A percentile compares a stretch with the other conserved stretches of the same genome.
Conservation (phyloP, 2,329 filamentous ascomycete genomes). For the Nigrospora osmanthi region DNA sequence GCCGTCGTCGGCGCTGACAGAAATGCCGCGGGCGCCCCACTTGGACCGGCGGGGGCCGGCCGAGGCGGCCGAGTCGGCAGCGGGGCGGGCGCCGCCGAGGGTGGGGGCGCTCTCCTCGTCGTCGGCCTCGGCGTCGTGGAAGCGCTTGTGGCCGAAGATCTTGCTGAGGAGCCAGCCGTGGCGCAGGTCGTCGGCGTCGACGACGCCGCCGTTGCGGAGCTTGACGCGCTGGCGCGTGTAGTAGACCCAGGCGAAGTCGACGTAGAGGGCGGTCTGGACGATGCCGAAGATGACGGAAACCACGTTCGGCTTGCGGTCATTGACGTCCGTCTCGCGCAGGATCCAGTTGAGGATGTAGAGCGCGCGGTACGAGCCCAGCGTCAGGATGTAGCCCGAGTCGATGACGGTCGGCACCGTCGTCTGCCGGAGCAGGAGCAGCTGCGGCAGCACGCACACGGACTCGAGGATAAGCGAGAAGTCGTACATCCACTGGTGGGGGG, state of each 20-base stretch:
- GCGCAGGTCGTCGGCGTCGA: constrained; percentile 82
- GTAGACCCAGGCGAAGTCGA: constrained; percentile 97
- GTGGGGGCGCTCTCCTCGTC: constrained; percentile 54
- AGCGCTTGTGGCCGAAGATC: constrained; percentile 58
- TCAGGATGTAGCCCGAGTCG: constrained; percentile 89
- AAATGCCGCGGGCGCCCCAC: constrained; percentile 59
- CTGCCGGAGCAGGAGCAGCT: constrained; percentile 84
- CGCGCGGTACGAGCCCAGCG: constrained; percentile 78
- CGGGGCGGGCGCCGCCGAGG: constrained; percentile 24
- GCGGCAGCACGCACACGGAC: constrained; percentile 82
- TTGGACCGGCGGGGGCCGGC: constrained; percentile 33
- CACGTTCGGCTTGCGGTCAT: constrained; percentile 53
- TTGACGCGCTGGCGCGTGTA: constrained; percentile 90
- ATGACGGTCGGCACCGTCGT: constrained; percentile 95
- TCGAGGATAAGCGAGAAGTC: constrained; percentile 88
- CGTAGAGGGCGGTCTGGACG: constrained; percentile 80
- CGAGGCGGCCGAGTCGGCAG: constrained; percentile 17
- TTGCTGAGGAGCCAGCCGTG: constrained; percentile 77
- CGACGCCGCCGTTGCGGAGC: constrained; percentile 77
- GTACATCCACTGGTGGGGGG: constrained; percentile 59
- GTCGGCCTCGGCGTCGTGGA: constrained; percentile 42
- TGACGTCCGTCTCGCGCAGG: constrained; percentile 52
- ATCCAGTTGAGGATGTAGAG: constrained; percentile 95
- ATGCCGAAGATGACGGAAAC: constrained; percentile 80
- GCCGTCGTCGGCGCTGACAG: constrained; percentile 57